Evolutionary conservation across 2,329 filamentous ascomycete species (phyloP), one percentile per base, ranked within the genome.

Genomic region (Epichloe glyceriae): DNA sequence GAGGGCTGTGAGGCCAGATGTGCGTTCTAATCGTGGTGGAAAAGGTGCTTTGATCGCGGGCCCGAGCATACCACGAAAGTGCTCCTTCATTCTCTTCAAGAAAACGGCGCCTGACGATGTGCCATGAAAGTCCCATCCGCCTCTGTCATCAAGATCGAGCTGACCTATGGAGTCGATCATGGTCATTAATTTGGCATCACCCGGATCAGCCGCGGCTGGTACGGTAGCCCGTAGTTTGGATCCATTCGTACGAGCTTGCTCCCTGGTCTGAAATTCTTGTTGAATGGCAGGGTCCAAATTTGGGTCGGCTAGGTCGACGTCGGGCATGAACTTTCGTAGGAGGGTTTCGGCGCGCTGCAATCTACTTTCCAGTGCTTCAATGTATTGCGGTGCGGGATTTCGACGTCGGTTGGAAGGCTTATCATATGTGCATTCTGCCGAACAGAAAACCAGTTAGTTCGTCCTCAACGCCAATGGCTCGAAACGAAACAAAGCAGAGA

Each of bases 111-210:
- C 90, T 0, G 93, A 97, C 0, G 91, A 96, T 56, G 87, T 86
- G 46, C 93, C 93, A 62, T 95, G 88, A 61, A 95, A 98, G 66
- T 97, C 90, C 82, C 89, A 95, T 59, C 93, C 82, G 41, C 91
- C 91, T 59, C 83, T 82, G 58, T 97, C 91, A 60, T 95, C 89
- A 35, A 97, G 75, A 61, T 97, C 91, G 17, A 98, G 75, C 63
- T 90, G 86, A 37, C 91, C 93, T 3, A 91, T 88, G 41, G 87
- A 87, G 62, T 91, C 86, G 52, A 97, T 89, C 91, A 98, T 97
- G 30, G 90, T 95, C 62, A 91, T 83, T 26, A 98, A 73, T 56
- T 91, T 79, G 11, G 79, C 80, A 57, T 91, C 88, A 43, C 83
- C 76, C 33, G 76, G 75, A 44, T 71, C 67, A 30, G 56, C 60